Evolutionary conservation across 2,329 filamentous ascomycete species (phyloP).

Genomic region (Neofusicoccum laricinum): DNA sequence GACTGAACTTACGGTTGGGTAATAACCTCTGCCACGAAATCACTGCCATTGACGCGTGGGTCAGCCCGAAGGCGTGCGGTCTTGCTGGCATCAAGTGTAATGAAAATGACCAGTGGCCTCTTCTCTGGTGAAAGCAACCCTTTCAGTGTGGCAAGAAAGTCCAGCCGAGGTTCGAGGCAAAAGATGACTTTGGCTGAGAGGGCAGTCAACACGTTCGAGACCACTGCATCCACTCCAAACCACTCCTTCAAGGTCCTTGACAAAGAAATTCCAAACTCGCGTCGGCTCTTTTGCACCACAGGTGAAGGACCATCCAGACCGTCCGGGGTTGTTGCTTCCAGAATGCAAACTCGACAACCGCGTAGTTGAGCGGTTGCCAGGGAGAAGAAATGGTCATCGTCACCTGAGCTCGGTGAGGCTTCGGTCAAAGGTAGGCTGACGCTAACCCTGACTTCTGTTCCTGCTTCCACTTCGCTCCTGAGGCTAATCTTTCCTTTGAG

Average conservation of each 20-base stretch:
- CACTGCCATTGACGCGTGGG: constrained; percentile 26
- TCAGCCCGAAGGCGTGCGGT: constrained; percentile 33
- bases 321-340: constrained; percentile 19
- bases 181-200: constrained; percentile 28
- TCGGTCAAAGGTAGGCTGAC: constrained; percentile 6
- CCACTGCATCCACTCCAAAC: constrained; percentile 8
- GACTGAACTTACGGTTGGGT: constrained; percentile 30
- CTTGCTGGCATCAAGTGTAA: constrained; percentile 32
- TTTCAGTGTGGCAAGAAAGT: constrained; percentile 27
- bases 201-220: not conserved
- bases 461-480: constrained; percentile 14
- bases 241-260: constrained; percentile 21
- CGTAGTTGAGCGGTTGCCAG: not conserved
- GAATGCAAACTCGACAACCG: constrained; percentile 27
- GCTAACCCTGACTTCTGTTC: constrained; percentile 17
- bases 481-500: constrained; percentile 17
- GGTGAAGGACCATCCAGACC: not conserved
- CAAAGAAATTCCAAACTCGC: constrained; percentile 22
- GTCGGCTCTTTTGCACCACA: not conserved
- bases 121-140: not conserved
- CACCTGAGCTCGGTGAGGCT: not conserved
- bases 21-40: constrained; percentile 33
- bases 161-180: constrained; percentile 31
- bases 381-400: not conserved
- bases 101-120: constrained; percentile 28